These are phyloP conservation scores for Rubia peregrina DNA, from an alignment of 305 asterid species.

Conservation along the genomic window DNA sequence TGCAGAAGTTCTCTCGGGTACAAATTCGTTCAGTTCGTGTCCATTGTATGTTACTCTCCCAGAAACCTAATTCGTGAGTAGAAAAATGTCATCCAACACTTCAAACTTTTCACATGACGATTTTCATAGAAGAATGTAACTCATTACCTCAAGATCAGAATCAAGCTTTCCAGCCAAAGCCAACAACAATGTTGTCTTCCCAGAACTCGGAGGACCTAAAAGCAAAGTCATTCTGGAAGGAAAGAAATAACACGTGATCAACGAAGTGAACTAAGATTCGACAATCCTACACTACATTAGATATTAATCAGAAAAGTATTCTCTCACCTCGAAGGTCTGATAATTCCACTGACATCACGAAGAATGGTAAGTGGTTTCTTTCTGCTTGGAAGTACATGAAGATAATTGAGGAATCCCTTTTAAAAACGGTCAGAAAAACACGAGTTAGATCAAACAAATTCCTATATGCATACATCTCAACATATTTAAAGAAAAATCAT, in stretches of 20 bases:
- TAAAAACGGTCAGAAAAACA: neutral
- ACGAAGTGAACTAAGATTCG: neutral
- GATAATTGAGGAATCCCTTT: conserved; percentile 62
- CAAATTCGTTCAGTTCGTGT: conserved; percentile 66
- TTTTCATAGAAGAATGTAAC: neutral
- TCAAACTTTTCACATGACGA: neutral
- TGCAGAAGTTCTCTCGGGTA: conserved; percentile 81
- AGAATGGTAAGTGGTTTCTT: conserved; percentile 76
- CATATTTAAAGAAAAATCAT: neutral
- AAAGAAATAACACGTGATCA: conserved; percentile 17
- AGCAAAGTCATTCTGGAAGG: conserved; percentile 74
- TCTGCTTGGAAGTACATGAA: conserved; percentile 53
- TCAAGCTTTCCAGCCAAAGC: conserved; percentile 91
- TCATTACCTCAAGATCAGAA: conserved; percentile 47
- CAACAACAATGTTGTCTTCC: conserved; percentile 76
- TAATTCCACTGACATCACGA: conserved; percentile 75
- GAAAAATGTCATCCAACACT: neutral
- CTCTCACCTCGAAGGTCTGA: conserved; percentile 89
- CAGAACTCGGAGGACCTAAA: conserved; percentile 91
- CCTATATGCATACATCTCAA: neutral
- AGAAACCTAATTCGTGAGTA: conserved; percentile 34
- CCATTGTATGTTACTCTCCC: conserved; percentile 88
- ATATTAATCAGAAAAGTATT: neutral
- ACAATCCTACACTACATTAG: neutral
- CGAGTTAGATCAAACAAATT: neutral